These are phyloP conservation scores for Syzygium jambos DNA, from an alignment of 345 rosid genomes.

Conservation along the genomic window DNA sequence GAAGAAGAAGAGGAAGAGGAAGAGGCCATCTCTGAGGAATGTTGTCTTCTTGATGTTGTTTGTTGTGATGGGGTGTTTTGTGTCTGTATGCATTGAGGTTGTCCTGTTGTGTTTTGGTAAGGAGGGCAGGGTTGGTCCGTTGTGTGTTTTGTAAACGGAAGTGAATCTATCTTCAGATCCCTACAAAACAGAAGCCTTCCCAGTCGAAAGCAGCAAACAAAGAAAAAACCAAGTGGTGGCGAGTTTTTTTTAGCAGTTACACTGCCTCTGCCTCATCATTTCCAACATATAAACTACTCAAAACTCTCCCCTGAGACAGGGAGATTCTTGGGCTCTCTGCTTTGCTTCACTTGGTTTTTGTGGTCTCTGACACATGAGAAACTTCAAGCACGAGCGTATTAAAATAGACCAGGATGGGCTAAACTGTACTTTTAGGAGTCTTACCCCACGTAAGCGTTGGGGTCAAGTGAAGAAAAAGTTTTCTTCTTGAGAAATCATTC, in stretches of 20 bases:
- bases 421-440: neutral
- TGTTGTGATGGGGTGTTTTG: conserved; percentile 9
- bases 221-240: neutral
- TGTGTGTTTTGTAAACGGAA: conserved; percentile 21
- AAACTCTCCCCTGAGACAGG: neutral
- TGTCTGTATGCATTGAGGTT: conserved; percentile 40
- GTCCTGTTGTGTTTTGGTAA: conserved; percentile 35
- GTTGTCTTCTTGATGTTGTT: conserved; percentile 19
- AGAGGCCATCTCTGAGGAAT: conserved; percentile 54
- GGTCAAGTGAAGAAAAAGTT: neutral
- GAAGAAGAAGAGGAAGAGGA: conserved; percentile 10
- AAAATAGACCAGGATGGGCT: conserved; percentile 12
- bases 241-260: neutral
- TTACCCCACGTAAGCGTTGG: neutral
- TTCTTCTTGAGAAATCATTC: neutral
- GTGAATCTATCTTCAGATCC: conserved; percentile 26
- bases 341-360: neutral
- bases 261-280: conserved; percentile 18
- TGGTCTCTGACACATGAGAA: conserved; percentile 20
- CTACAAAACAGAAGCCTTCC: conserved; percentile 32
- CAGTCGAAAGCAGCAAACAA: neutral
- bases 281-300: conserved; percentile 14
- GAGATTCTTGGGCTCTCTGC: conserved; percentile 15
- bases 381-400: conserved; percentile 34
- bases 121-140: neutral